These are phyloP conservation scores for Crataegus laevigata DNA, from an alignment of 306 rosid species.

Conservation along the genomic window DNA sequence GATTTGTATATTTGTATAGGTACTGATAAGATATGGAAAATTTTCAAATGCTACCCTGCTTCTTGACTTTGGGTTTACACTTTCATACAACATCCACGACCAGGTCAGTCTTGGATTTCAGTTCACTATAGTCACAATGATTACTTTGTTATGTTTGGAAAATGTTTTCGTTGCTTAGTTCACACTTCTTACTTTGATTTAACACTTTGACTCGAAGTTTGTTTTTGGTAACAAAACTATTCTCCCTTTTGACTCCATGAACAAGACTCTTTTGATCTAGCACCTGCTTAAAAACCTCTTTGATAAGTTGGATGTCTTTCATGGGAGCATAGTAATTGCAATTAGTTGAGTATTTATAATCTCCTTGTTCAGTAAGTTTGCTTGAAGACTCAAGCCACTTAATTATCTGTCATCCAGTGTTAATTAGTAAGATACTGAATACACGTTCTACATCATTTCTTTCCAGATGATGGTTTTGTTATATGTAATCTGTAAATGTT, in stretches of 20 bases:
- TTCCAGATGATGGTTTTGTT: background rate
- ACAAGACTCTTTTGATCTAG: background rate
- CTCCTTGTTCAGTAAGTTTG: background rate
- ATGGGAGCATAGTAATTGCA: background rate
- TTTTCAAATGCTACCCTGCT: constrained; percentile 70
- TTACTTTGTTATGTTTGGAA: background rate
- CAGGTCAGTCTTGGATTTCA: constrained; percentile 39
- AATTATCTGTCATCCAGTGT: background rate
- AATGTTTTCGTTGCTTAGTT: background rate
- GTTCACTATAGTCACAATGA: constrained; percentile 4
- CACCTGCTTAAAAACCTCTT: background rate
- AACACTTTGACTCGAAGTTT: background rate
- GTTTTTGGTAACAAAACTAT: background rate
- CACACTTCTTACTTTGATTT: background rate
- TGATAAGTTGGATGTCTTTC: background rate
- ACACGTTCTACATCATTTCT: background rate
- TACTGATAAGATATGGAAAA: constrained; percentile 71
- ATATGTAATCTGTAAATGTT: background rate
- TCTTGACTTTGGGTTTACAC: constrained; percentile 81
- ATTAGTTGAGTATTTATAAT: background rate
- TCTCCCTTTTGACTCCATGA: background rate
- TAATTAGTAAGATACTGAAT: background rate
- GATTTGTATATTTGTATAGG: constrained; percentile 31
- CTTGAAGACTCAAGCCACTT: background rate
- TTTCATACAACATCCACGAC: constrained; percentile 60